Base-by-base conservation (phyloP, 164 flowering plant species). In the Vitis riparia region DNA sequence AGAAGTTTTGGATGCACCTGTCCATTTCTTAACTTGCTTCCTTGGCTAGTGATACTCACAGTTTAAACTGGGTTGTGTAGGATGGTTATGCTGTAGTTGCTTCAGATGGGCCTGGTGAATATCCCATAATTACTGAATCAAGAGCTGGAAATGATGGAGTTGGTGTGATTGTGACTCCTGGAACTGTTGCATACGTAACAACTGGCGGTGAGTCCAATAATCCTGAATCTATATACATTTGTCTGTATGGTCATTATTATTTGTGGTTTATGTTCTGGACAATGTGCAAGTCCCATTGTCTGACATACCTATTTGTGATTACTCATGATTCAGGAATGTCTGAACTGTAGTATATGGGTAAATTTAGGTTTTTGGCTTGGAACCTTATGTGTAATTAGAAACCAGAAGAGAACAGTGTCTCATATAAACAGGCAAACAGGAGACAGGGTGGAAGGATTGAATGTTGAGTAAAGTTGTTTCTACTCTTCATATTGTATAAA, bases 51-150 rank as follows among this genome's bases (percentile, higher is more conserved):
- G n/a, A 13, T 53, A 53, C n/a, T 53, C 56, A 53, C n/a, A 5
- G 56, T 37, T 37, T 4, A 53, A 53, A 11, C 56, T n/a, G 16
- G 13, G 13, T 58, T 55, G 32, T 66, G 78, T 76, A 92, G 99
- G 99, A 95, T 82, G 99, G 99, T 59, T 95, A 88, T 85, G 99
- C 99, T 1, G 96, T 95, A 27, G 83, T 92, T 82, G 88, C 94
- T 72, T 87, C 99, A 8, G 98, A 95, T 87, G 98, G 99, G 17
- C 93, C 95, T 63, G 99, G 98, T 62, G 97, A 86, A 37, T 91
- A 95, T 79, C 93, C 96, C 3, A 85, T 95, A 14, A 83, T 95
- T 65, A 77, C 86, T 51, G 99, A 95, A 80, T 86, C 93, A 37
- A 88, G 98, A 84, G 99, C 99, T 63, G 99, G 98, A 73, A 88